These are phyloP conservation scores for Lactuca sativa DNA, from an alignment of 129 eudicot species.

Conservation along the genomic window DNA sequence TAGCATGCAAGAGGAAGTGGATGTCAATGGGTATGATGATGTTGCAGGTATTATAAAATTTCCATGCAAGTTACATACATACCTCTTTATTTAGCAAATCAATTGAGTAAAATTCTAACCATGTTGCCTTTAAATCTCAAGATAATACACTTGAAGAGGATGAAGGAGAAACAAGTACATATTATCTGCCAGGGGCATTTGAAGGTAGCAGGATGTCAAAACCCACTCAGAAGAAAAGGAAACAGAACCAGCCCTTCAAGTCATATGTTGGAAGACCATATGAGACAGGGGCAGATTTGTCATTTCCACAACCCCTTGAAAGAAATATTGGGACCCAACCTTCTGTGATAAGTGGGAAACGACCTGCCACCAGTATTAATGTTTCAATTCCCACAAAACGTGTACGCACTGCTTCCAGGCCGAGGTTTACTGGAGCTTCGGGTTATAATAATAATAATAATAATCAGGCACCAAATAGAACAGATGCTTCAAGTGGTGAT, in stretches of 20 bases:
- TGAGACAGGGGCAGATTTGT: slow-evolving; percentile 46
- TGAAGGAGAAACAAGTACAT: slow-evolving; percentile 76
- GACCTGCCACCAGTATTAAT: slow-evolving; percentile 63
- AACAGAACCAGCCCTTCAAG: slow-evolving; percentile 31
- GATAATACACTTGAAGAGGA: slow-evolving; percentile 72
- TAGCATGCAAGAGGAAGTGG: slow-evolving; percentile 71
- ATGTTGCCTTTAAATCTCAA: slow-evolving; percentile 49
- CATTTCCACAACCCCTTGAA: slow-evolving; percentile 49
- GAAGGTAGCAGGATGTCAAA: slow-evolving; percentile 54
- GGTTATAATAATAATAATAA: slow-evolving; percentile 25
- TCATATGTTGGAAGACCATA: slow-evolving; percentile 46
- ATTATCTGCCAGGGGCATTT: slow-evolving; percentile 59
- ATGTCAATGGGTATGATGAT: slow-evolving; percentile 59
- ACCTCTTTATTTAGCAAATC: neutral
- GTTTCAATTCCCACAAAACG: slow-evolving; percentile 88
- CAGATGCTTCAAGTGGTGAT: slow-evolving; percentile 95
- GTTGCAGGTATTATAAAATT: slow-evolving; percentile 51
- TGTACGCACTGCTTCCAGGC: slow-evolving; percentile 84
- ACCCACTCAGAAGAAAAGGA: slow-evolving; percentile 57
- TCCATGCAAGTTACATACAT: slow-evolving; percentile 16
- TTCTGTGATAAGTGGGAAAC: slow-evolving; percentile 50
- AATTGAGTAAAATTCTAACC: slow-evolving; percentile 6
- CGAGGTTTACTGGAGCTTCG: slow-evolving; percentile 63
- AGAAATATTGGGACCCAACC: slow-evolving; percentile 55
- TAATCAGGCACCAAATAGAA: slow-evolving; percentile 49